A percentile compares a stretch with the other conserved stretches of the same genome.
Evolutionary conservation across 2,329 filamentous ascomycete genomes (phyloP).

Genomic region (Neopestalotiopsis clavispora): DNA sequence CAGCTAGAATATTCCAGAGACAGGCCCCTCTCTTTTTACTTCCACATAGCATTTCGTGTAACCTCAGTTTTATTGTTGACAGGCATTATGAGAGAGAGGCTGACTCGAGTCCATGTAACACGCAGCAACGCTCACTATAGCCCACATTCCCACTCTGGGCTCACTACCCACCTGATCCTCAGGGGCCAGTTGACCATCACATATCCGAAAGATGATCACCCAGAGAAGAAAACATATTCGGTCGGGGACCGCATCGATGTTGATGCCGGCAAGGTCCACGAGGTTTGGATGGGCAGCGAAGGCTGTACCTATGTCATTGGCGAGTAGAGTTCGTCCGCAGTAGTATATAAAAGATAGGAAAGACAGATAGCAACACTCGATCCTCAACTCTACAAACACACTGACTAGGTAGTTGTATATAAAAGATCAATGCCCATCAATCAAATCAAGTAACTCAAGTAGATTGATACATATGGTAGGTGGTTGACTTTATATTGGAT

Average conservation of each 20-base stretch:
- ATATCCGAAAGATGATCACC: constrained; percentile 63
- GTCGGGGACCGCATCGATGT: constrained; percentile 70
- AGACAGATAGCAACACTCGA: background rate
- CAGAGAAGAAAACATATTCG: constrained; percentile 62
- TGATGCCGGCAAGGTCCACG: constrained; percentile 65
- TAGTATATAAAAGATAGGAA: constrained; percentile 23
- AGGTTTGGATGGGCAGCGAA: constrained; percentile 70
- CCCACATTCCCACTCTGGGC: constrained; percentile 67
- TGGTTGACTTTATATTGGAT: too few species aligned
- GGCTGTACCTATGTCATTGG: constrained; percentile 74
- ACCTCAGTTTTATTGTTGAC: too few species aligned
- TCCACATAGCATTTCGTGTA: too few species aligned
- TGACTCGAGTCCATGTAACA: constrained; percentile 19
- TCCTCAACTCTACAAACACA: too few species aligned
- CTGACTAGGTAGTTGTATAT: too few species aligned
- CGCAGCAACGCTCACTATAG: constrained; percentile 69
- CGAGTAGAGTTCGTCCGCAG: constrained; percentile 42
- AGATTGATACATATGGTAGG: too few species aligned
- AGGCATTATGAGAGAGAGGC: constrained; percentile 14
- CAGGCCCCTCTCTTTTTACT: too few species aligned
- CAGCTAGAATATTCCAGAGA: too few species aligned
- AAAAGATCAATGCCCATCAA: too few species aligned
- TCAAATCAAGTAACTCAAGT: too few species aligned
- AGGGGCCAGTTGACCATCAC: constrained; percentile 68
- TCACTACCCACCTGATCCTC: constrained; percentile 74